Base-by-base conservation (phyloP, 257 asterid species). In the Cruciata laevipes region DNA sequence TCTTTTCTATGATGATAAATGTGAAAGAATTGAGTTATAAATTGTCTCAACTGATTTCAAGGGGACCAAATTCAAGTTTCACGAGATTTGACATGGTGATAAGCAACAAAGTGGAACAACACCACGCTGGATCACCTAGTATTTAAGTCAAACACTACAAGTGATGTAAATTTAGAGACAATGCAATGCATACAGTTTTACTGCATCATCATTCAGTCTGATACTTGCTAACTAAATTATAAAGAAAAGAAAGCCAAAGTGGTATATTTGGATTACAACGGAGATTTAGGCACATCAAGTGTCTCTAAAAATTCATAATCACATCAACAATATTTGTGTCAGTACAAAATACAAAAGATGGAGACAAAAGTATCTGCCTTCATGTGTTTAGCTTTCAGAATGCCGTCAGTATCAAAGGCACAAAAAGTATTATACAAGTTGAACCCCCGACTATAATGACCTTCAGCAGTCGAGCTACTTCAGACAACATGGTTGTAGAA, bases 401-500 rank as follows among this genome's bases (percentile, higher is more conserved):
- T 82, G 65, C 99, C 99, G 66, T 90, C 94, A 63, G 92, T 79
- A 64, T 84, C 97, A 71, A 83, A 90, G 61, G 90, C 88, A 77
- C 99, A 93, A 75, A 97, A 90, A 31, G 99, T 83, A 70, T 90
- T 93, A 62, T 83, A 88, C 83, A 93, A 71, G 88, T 27, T 66
- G 98, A 93, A 60, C 98, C 98, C 67, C 97, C 98, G 20, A 90
- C 74, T 68, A 93, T 79, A n/a, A 97, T 90, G 77, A 93, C 78
- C 33, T 90, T 85, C 55, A 90, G 86, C 73, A 69, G 81, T 62
- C 79, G 71, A 72, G 98, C 87, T 75, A 70, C 79, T 81, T 93
- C 90, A 53, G 98, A 90, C 77, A 90, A 71, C 98, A 93, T 93
- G 80, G 88, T 89, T 7, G 96, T 90, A 12, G 98, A 90, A 7